Conservation (phyloP, 192 early-diverging fungal genomes). For the Ramicandelaber brevisporus region DNA sequence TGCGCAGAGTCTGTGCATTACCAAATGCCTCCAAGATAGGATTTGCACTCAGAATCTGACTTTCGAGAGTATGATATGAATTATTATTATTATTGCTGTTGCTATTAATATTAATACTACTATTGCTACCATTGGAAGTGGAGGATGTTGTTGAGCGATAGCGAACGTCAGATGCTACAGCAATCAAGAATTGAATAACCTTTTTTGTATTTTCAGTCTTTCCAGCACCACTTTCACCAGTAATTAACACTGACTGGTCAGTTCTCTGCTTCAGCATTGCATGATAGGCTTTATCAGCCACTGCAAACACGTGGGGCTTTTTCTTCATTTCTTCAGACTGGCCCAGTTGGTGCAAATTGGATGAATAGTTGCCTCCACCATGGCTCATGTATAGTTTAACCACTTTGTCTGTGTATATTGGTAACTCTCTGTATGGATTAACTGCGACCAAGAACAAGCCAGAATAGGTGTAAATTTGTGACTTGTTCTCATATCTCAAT, state of each 20-base stretch:
- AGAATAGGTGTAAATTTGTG: slow-evolving; percentile 98
- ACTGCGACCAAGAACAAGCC: slow-evolving; percentile 95
- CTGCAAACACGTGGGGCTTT: slow-evolving; percentile 78
- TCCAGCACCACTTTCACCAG: slow-evolving; percentile 97
- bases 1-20: slow-evolving; percentile 94
- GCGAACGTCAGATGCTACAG: slow-evolving; percentile 42
- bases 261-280: slow-evolving; percentile 84
- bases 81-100: too few relatives aligned
- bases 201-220: slow-evolving; percentile 99
- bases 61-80: slow-evolving; percentile 65
- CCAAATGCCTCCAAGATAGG: slow-evolving; percentile 96
- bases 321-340: slow-evolving; percentile 46
- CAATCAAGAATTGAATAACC: slow-evolving; percentile 91
- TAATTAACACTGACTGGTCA: slow-evolving; percentile 94
- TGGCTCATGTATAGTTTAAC: slow-evolving; percentile 32
- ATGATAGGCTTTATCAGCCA: slow-evolving; percentile 79
- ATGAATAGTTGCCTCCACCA: too few relatives aligned
- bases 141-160: slow-evolving; percentile 5
- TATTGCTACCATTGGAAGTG: slow-evolving; percentile 14
- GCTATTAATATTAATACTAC: too few relatives aligned
- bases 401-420: slow-evolving; percentile 59
- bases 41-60: slow-evolving; percentile 87
- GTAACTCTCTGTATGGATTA: slow-evolving; percentile 83
- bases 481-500: slow-evolving; percentile 68
- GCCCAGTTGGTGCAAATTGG: too few relatives aligned